Conservation (phyloP, 192 early-diverging fungal genomes). For the Oehlia diaphana region DNA sequence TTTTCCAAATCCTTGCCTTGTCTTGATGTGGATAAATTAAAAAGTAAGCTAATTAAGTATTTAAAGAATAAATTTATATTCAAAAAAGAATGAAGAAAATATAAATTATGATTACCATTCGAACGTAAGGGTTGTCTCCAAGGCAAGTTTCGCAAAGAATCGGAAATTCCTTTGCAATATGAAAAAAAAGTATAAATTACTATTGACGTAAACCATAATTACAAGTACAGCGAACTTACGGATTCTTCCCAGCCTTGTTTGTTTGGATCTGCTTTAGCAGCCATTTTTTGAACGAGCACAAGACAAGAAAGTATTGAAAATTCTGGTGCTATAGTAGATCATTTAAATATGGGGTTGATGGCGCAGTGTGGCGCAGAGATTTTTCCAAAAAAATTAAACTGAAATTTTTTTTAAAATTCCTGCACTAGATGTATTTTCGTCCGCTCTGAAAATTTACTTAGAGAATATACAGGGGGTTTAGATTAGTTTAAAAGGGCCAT, state of each 20-base stretch:
- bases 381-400: too few relatives aligned
- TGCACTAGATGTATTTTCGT: too few relatives aligned
- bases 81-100: background rate
- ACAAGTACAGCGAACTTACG: constrained; percentile 30
- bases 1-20: constrained; percentile 69
- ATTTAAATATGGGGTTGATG: too few relatives aligned
- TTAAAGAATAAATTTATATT: background rate
- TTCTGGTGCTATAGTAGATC: too few relatives aligned
- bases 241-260: constrained; percentile 66
- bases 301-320: too few relatives aligned
- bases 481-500: too few relatives aligned
- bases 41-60: background rate
- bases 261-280: constrained; percentile 56
- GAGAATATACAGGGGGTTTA: too few relatives aligned
- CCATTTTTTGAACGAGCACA: background rate
- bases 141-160: constrained; percentile 97
- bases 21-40: constrained; percentile 37
- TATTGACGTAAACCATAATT: background rate
- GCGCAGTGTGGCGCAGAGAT: too few relatives aligned
- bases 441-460: too few relatives aligned
- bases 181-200: constrained; percentile 9
- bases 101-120: constrained; percentile 72
- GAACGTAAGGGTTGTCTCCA: constrained; percentile 96
- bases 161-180: constrained; percentile 62
- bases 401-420: too few relatives aligned